Evolutionary conservation across 495 filamentous ascomycete genomes (phyloP), one percentile per base, ranked within the genome.

Genomic region (Talaromyces wortmannii): DNA sequence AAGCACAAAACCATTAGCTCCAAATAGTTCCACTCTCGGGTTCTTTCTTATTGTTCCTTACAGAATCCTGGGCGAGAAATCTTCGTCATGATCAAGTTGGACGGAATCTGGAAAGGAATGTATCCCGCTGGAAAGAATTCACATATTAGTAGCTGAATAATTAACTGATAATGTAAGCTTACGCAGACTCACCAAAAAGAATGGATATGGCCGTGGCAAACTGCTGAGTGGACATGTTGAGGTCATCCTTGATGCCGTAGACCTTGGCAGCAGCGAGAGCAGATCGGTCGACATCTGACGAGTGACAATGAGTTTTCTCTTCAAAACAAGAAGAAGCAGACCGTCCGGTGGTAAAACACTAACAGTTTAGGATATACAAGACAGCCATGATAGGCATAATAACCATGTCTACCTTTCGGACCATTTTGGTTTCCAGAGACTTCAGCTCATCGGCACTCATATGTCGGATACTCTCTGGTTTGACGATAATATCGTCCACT

Each of bases 41-140:
- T 23, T 23, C 4, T 23, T 23, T 23, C 23, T 23, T 23, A 23
- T 23, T 23, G 23, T 23, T 23, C 23, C 23, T 23, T 23, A 23
- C 23, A 90, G 15, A 87, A 55, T 4, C 78, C 81, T 3, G 87
- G 87, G 55, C 75, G 74, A 47, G 78, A 67, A 52, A 73, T 76
- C 31, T 52, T 52, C 58, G 77, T 78, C 11, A 80, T 57, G 46
- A 78, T 63, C 54, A 80, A 52, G 58, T 74, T 77, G 12, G 69
- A 73, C 1, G 70, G 73, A 31, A 75, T 62, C 51, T 78, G 76
- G 69, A 78, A 76, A 45, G 76, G 62, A 17, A 80, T 70, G 59
- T 87, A 89, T 53, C 87, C 87, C 6, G 69, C 87, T 23, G 60
- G 90, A 91, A n/a, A 70, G 63, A 33, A 68, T 68, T 10, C 63